These are phyloP conservation scores for Ascochyta rabiei DNA, from an alignment of 2,329 filamentous ascomycete genomes.

Conservation along the genomic window DNA sequence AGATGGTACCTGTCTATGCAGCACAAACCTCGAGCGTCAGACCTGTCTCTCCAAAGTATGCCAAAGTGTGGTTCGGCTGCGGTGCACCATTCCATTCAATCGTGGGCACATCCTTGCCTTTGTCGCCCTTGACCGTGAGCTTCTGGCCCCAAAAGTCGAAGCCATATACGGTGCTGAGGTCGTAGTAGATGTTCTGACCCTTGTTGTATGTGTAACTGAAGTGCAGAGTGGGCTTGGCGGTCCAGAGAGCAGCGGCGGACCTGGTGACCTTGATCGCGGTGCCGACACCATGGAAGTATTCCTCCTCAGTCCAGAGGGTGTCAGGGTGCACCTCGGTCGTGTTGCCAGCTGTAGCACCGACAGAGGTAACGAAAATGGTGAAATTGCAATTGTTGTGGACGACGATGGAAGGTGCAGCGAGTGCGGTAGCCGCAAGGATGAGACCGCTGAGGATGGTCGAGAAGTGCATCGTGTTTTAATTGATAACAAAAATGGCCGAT, in stretches of 20 bases:
- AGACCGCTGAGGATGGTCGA: conserved; percentile 21
- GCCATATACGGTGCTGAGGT: conserved; percentile 25
- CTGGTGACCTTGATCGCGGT: conserved; percentile 35
- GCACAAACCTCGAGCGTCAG: conserved; percentile 19
- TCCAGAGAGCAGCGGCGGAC: conserved; percentile 19
- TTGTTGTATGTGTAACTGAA: conserved; percentile 31
- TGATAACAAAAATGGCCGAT: background rate
- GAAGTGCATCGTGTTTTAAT: conserved; percentile 23
- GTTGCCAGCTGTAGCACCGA: conserved; percentile 11
- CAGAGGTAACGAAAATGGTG: conserved; percentile 30
- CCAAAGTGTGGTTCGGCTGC: conserved; percentile 14
- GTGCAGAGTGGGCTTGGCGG: conserved; percentile 24
- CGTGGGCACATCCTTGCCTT: conserved; percentile 7
- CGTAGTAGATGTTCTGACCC: conserved; percentile 30
- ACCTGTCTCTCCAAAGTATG: conserved; percentile 24
- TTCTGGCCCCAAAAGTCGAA: conserved; percentile 30
- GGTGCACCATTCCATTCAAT: conserved; percentile 25
- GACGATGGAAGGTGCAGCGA: conserved; percentile 20
- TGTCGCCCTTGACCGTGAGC: conserved; percentile 17
- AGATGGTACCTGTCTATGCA: background rate
- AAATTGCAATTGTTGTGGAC: conserved; percentile 37
- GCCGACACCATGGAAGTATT: conserved; percentile 24
- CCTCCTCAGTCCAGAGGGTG: conserved; percentile 16
- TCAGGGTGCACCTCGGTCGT: conserved; percentile 11
- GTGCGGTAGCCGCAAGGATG: conserved; percentile 17